Evolutionary conservation across 257 asterid species (phyloP), one percentile per base, ranked within the genome.

Genomic region (Thymus quinquecostatus): DNA sequence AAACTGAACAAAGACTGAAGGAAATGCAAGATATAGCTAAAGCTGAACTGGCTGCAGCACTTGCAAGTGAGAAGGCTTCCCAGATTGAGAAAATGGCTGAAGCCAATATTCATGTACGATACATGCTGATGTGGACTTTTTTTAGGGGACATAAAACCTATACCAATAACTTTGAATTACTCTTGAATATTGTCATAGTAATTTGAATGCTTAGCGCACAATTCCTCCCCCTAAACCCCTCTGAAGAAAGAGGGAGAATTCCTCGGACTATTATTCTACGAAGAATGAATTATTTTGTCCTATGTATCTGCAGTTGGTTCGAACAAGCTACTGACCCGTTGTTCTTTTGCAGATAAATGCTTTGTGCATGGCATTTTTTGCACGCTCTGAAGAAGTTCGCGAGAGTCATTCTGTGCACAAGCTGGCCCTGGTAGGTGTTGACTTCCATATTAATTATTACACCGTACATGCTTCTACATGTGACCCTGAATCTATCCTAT

Each of bases 301-400:
- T 21, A 14, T 7, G 9, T 49, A 47, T 66, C 62, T 64, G 65
- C 68, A 12, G 57, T 45, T 77, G 61, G 48, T 61, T 58, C 54
- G 38, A 7, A 34, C 66, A 30, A 38, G 29, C 60, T 57, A 65
- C 27, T 58, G 48, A 8, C 50, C 66, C 47, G 65, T 71, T 28
- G 21, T 51, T 69, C 58, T 70, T 21, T 70, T 70, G 76, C 92
- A 94, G 99, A 94, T 94, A 70, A 82, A 88, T 78, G 97, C 97
- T 61, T 82, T 94, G 87, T 94, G 99, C 85, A 94, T 94, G 99
- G 99, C 97, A 70, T 94, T 94, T 78, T 91, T 87, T 82, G 99
- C 99, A 36, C 97, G 92, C 12, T 94, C 99, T 36, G 95, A 94
- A 85, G 97, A 94, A 82, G 96, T 90, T 81, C 95, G 97, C 74